A percentile compares a stretch with the other conserved stretches of the same genome.
These are phyloP conservation scores for Herpotrichia juniperi DNA, from an alignment of 2,329 filamentous ascomycete genomes.

Conservation along the genomic window DNA sequence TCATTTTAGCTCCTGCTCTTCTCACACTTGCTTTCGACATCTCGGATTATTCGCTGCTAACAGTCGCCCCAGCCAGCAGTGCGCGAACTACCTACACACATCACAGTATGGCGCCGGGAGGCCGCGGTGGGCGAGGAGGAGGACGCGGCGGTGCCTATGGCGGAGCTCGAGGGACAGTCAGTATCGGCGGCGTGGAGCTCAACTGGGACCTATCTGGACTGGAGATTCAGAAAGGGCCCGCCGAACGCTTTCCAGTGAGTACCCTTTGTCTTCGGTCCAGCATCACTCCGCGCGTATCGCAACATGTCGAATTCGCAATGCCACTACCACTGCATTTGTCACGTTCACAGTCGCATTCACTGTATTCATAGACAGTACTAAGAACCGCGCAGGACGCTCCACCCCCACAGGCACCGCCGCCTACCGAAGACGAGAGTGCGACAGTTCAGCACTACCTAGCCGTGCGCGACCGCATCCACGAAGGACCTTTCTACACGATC, in stretches of 20 bases:
- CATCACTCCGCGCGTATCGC: conserved; percentile 5
- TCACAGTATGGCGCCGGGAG: conserved; percentile 3
- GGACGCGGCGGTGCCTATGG: conserved; percentile 33
- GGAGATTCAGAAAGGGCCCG: conserved; percentile 47
- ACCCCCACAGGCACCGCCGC: conserved; percentile 45
- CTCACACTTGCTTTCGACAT: too few species aligned
- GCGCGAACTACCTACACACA: neutral
- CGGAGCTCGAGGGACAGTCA: conserved; percentile 39
- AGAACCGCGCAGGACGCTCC: conserved; percentile 34
- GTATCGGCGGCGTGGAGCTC: conserved; percentile 51
- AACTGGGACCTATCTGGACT: conserved; percentile 49
- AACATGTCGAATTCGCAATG: neutral
- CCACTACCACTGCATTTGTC: too few species aligned
- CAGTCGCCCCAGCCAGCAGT: too few species aligned
- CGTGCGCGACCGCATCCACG: conserved; percentile 61
- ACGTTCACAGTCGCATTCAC: neutral
- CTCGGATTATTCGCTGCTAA: too few species aligned
- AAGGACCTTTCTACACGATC: conserved; percentile 65
- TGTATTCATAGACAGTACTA: conserved; percentile 19
- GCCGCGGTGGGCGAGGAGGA: conserved; percentile 24
- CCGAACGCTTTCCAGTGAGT: conserved; percentile 48
- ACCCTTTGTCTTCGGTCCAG: neutral
- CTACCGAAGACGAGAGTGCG: conserved; percentile 52
- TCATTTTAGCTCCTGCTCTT: too few species aligned
- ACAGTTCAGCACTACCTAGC: conserved; percentile 58